Conservation (phyloP, 371 early-diverging fungal species). For the Mycotypha africana region DNA sequence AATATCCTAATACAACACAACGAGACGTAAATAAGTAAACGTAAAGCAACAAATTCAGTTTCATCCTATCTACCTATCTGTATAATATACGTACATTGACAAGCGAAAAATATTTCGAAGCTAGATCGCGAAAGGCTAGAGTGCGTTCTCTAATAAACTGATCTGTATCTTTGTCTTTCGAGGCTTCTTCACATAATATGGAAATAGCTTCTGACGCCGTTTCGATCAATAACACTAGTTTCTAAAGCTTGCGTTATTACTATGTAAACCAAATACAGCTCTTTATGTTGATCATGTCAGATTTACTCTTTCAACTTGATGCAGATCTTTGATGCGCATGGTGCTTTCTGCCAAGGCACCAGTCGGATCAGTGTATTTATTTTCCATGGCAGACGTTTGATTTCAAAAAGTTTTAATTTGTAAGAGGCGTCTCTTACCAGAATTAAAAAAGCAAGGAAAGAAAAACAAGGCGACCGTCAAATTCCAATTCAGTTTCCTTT, state of each 20-base stretch:
- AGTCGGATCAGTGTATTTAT: constrained; percentile 14
- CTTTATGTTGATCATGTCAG: too few relatives aligned
- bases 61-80: neutral
- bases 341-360: constrained; percentile 35
- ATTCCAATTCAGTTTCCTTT: too few relatives aligned
- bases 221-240: constrained; percentile 36
- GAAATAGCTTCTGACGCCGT: constrained; percentile 37
- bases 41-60: neutral
- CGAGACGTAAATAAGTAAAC: neutral
- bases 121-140: constrained; percentile 22
- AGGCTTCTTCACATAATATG: constrained; percentile 29
- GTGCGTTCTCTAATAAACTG: constrained; percentile 22
- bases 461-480: too few relatives aligned
- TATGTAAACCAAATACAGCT: too few relatives aligned
- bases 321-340: constrained; percentile 32
- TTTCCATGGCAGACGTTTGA: too few relatives aligned
- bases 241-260: constrained; percentile 22
- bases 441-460: too few relatives aligned
- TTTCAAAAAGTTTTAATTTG: too few relatives aligned
- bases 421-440: too few relatives aligned
- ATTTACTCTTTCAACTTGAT: constrained; percentile 37
- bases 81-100: too few relatives aligned
- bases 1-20: constrained; percentile 25
- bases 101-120: constrained; percentile 33
- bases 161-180: constrained; percentile 20